Evolutionary conservation across 2,329 filamentous ascomycete genomes (phyloP).

Genomic region (Fusarium avenaceum): DNA sequence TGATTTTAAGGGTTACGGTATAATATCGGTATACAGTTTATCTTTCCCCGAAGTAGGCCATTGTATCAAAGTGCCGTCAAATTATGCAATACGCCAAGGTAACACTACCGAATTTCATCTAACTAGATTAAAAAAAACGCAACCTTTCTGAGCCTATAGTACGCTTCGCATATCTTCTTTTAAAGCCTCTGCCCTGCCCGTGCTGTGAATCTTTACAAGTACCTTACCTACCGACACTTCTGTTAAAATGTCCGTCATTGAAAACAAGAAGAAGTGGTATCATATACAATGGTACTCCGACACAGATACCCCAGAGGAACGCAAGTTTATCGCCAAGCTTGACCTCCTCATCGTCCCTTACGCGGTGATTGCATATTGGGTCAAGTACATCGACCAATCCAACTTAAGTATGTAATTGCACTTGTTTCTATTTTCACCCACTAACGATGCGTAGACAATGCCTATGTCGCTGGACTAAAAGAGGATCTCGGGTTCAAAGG

Average conservation of each 20-base stretch:
- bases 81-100: slow-evolving; percentile 24
- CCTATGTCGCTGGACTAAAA: slow-evolving; percentile 67
- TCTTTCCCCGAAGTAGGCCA: background rate
- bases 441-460: slow-evolving; percentile 59
- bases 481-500: slow-evolving; percentile 65
- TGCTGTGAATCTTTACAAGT: background rate
- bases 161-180: slow-evolving; percentile 1
- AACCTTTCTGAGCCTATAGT: background rate
- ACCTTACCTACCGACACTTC: slow-evolving; percentile 1
- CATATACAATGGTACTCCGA: slow-evolving; percentile 31
- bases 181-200: slow-evolving; percentile 9
- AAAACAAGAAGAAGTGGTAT: slow-evolving; percentile 30
- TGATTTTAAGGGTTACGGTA: background rate
- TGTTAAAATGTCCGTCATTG: slow-evolving; percentile 12
- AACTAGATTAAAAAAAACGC: slow-evolving; percentile 1
- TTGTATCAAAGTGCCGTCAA: slow-evolving; percentile 8
- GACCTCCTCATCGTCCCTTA: slow-evolving; percentile 64
- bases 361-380: slow-evolving; percentile 46
- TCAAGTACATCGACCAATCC: slow-evolving; percentile 48
- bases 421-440: background rate
- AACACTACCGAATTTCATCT: background rate
- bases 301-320: slow-evolving; percentile 24
- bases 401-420: slow-evolving; percentile 38
- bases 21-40: slow-evolving; percentile 1
- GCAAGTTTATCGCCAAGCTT: slow-evolving; percentile 56